A percentile compares a stretch with the other conserved stretches of the same genome.
Conservation (phyloP, 768 basidiomycete species). For the Boletus tomentosulus region DNA sequence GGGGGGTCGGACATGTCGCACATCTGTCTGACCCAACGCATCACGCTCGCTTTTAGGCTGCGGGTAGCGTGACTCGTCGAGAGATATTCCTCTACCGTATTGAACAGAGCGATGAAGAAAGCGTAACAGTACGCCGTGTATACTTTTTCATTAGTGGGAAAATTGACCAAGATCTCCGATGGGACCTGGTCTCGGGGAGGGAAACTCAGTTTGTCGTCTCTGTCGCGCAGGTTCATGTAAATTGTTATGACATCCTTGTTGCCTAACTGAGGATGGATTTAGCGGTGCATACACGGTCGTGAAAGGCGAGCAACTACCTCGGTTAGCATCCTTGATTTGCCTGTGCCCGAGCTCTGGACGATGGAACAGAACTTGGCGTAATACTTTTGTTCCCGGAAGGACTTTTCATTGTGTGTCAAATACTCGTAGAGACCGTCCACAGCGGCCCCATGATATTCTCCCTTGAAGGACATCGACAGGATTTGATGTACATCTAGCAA, state of each 20-base stretch:
- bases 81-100: not conserved
- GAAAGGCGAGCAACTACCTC: not conserved
- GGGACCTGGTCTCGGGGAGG: not conserved
- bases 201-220: not conserved
- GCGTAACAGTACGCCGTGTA: not conserved
- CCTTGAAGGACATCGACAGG: not conserved
- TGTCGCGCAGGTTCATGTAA: not conserved
- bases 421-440: not conserved
- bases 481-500: not conserved
- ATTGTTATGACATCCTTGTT: not conserved
- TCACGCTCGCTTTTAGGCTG: not conserved
- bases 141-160: fast-evolving
- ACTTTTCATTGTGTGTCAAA: not conserved
- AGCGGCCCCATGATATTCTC: not conserved
- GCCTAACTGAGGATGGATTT: not conserved
- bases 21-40: not conserved
- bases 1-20: not conserved
- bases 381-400: not conserved
- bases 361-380: conserved; percentile 10
- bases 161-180: not conserved
- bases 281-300: not conserved
- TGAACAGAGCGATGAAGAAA: not conserved
- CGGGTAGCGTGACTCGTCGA: not conserved
- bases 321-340: conserved; percentile 9
- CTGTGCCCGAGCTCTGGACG: conserved; percentile 14